Evolutionary conservation across 306 rosid genomes (phyloP).

Genomic region (Ammopiptanthus mongolicus): DNA sequence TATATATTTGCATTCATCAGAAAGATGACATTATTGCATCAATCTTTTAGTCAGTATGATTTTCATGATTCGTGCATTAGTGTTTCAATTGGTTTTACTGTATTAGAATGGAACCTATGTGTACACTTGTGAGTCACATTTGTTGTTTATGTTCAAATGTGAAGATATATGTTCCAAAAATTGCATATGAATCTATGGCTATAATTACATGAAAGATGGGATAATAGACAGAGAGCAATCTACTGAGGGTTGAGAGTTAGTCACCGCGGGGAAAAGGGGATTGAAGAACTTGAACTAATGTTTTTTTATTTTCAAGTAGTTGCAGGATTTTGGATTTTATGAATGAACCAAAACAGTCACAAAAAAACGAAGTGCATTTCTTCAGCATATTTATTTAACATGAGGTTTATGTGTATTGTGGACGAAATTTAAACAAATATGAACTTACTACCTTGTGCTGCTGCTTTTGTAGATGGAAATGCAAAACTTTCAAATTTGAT

Average conservation of each 20-base stretch:
- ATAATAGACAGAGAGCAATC: neutral
- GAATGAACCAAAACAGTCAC: neutral
- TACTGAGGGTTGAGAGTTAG: neutral
- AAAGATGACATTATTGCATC: conserved; percentile 2
- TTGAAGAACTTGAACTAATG: neutral
- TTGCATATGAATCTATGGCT: neutral
- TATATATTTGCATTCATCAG: neutral
- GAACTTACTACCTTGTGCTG: conserved; percentile 17
- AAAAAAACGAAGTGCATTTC: neutral
- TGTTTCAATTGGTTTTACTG: neutral
- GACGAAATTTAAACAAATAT: neutral
- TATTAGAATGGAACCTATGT: neutral
- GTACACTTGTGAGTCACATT: neutral
- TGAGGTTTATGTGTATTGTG: neutral
- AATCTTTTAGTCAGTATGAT: neutral
- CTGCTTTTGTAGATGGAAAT: conserved; percentile 45
- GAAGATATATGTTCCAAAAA: neutral
- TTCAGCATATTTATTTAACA: neutral
- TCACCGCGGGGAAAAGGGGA: neutral
- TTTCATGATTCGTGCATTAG: neutral
- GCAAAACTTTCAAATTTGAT: conserved; percentile 47
- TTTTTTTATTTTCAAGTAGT: neutral
- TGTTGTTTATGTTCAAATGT: neutral
- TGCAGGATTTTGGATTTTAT: conserved; percentile 9
- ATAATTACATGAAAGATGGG: conserved; percentile 2